A percentile compares a stretch with the other conserved stretches of the same genome.
These are phyloP conservation scores for Hypsizygus marmoreus DNA, from an alignment of 768 basidiomycete genomes.

Conservation along the genomic window DNA sequence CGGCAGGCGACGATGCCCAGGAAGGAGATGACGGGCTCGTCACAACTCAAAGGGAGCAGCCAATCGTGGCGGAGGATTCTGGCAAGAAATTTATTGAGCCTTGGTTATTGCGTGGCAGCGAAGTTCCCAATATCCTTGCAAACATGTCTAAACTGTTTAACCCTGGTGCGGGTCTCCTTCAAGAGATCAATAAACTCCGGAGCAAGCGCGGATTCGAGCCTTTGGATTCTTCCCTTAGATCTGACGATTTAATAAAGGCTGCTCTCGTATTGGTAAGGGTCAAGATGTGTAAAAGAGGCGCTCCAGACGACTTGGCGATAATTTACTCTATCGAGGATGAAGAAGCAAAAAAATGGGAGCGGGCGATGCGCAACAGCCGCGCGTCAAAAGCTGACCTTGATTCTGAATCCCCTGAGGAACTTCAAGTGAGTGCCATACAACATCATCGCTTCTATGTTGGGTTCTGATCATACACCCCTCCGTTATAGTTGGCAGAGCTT, in stretches of 20 bases:
- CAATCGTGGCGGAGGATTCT: conserved; percentile 22
- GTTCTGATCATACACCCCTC: neutral
- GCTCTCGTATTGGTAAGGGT: conserved; percentile 73
- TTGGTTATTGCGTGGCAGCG: conserved; percentile 74
- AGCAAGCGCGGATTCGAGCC: conserved; percentile 50
- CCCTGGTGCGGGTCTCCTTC: conserved; percentile 45
- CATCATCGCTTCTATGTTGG: neutral
- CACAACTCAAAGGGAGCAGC: conserved; percentile 58
- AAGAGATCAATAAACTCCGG: conserved; percentile 62
- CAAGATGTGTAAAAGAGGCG: conserved; percentile 64
- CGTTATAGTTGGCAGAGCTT: conserved; percentile 44
- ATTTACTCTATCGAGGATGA: conserved; percentile 66
- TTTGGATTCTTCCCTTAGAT: conserved; percentile 31
- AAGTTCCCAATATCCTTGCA: conserved; percentile 46
- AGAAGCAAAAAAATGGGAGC: conserved; percentile 52
- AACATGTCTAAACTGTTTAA: conserved; percentile 39
- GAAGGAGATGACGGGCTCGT: conserved; percentile 39
- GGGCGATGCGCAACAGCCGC: conserved; percentile 22
- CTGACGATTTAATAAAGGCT: conserved; percentile 50
- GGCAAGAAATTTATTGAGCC: conserved; percentile 32
- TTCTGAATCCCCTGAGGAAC: conserved; percentile 31
- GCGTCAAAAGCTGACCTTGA: conserved; percentile 11
- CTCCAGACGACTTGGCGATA: conserved; percentile 71
- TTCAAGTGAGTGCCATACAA: conserved; percentile 20
- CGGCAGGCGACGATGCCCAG: conserved; percentile 10